These are phyloP conservation scores for Metschnikowia anglica DNA, from an alignment of 805 yeast genomes.

Conservation along the genomic window DNA sequence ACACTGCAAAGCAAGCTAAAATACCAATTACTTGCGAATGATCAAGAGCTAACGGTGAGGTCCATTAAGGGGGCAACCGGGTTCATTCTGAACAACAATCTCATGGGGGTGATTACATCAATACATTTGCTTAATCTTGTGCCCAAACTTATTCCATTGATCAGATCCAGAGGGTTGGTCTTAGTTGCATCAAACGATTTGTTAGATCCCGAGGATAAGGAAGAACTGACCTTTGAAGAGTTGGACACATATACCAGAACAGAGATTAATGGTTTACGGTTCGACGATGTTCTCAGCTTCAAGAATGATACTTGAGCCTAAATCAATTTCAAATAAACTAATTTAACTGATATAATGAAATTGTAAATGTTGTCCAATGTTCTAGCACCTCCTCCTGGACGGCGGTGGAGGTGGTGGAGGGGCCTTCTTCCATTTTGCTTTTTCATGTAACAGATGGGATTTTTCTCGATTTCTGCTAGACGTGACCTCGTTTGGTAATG, in stretches of 20 bases:
- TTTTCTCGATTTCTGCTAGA: neutral
- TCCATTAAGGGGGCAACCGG: slow-evolving; percentile 79
- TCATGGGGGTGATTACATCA: slow-evolving; percentile 81
- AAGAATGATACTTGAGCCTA: slow-evolving; percentile 45
- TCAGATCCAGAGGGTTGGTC: slow-evolving; percentile 77
- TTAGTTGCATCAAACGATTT: slow-evolving; percentile 65
- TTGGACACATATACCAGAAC: slow-evolving; percentile 39
- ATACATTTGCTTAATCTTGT: slow-evolving; percentile 66
- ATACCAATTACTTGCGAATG: slow-evolving; percentile 26
- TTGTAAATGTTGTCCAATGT: neutral
- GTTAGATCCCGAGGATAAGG: slow-evolving; percentile 24
- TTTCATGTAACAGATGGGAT: slow-evolving; percentile 17
- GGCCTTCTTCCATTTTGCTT: slow-evolving; percentile 35
- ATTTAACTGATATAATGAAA: neutral
- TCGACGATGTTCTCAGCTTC: slow-evolving; percentile 62
- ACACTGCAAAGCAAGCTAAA: slow-evolving; percentile 13
- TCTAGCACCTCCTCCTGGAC: slow-evolving; percentile 14
- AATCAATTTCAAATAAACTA: too few species aligned
- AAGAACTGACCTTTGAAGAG: slow-evolving; percentile 27
- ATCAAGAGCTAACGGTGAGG: slow-evolving; percentile 49
- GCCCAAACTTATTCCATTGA: slow-evolving; percentile 71
- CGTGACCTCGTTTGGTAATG: slow-evolving; percentile 11
- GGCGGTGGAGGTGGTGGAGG: slow-evolving; percentile 43
- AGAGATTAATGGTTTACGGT: slow-evolving; percentile 67
- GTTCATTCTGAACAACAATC: slow-evolving; percentile 78